Evolutionary conservation across 23 red algal genomes (phyloP).

Genomic region (Gracilariopsis chorda): DNA sequence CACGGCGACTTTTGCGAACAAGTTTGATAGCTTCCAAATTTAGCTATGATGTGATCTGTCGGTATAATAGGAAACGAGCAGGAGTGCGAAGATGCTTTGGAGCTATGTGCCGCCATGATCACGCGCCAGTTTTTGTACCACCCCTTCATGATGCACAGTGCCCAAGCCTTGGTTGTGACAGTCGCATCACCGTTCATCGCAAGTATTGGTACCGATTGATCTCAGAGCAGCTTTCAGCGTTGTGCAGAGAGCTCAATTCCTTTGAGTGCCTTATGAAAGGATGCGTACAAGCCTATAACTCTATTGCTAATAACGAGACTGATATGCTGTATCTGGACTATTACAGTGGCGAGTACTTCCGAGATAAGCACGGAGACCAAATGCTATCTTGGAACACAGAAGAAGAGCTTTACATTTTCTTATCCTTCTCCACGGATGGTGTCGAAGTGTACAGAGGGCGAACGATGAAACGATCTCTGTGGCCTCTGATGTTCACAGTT

Average conservation of each 20-base stretch:
- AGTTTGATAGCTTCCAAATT: background rate
- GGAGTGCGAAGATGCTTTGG: background rate
- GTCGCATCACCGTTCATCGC: background rate
- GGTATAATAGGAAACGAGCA: background rate
- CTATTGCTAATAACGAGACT: background rate
- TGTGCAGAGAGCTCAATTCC: background rate
- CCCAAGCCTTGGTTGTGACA: background rate
- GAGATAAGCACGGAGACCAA: background rate
- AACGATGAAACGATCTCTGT: background rate
- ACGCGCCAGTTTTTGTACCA: background rate
- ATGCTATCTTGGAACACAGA: background rate
- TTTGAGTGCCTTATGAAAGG: background rate
- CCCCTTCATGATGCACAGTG: background rate
- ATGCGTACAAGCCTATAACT: background rate
- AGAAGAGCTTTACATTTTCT: background rate
- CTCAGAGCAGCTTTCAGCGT: background rate
- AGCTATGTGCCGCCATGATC: background rate
- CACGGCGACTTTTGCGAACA: background rate
- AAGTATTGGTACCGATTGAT: background rate
- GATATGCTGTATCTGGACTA: background rate
- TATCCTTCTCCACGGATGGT: background rate
- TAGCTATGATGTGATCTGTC: background rate
- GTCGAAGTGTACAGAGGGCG: constrained; percentile 12
- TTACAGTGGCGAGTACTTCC: background rate
- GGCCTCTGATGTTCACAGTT: constrained; percentile 13